Base-by-base conservation (phyloP, 2,329 filamentous ascomycete species). In the Westerdykella aurantiaca region DNA sequence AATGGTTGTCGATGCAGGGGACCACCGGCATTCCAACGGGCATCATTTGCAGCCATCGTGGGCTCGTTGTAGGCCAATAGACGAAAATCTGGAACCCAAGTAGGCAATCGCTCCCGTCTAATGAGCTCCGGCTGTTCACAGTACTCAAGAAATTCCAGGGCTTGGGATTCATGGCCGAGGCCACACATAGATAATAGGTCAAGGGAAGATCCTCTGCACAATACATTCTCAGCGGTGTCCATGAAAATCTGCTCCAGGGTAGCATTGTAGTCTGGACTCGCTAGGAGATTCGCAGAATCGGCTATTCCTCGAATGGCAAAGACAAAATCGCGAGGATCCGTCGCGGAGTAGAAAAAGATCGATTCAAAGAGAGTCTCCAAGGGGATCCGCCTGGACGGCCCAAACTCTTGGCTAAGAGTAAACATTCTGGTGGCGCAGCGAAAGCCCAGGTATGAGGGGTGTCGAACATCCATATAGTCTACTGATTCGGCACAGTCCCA, bases 391-490 rank as follows among this genome's bases (percentile, higher is more conserved):
- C 34, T 18, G 17, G 34, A n/a, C 12, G 16, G 12, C 16, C 12
- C 13, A 11, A 37, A 11, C 12, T 18, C 14, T 18, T 37, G 34
- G 34, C 33, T 31, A 13, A 42, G 12, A 11, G 33, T 22, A 13
- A 42, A 11, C 14, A 42, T 42, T 37, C 21, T 18, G 11, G 11
- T 42, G 10, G 40, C 40, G 25, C 40, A 42, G 31, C 21, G 31
- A 12, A 42, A n/a, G 31, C 40, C 40, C 17, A 33, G 31, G 33
- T 42, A 42, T 7, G 33, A 35, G 25, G 40, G 14, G 18, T 42
- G 13, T 10, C 17, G 12, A 11, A 12, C 21, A 10, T 37, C 10
- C 17, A 38, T 16, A 22, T n/a, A 42, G 25, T 23, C 9, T 14
- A n/a, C 12, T 9, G 40, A 16, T 18, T 12, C n/a, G 23, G 31